These are phyloP conservation scores for Lentinula lateritia DNA, from an alignment of 768 basidiomycete genomes.

Conservation along the genomic window DNA sequence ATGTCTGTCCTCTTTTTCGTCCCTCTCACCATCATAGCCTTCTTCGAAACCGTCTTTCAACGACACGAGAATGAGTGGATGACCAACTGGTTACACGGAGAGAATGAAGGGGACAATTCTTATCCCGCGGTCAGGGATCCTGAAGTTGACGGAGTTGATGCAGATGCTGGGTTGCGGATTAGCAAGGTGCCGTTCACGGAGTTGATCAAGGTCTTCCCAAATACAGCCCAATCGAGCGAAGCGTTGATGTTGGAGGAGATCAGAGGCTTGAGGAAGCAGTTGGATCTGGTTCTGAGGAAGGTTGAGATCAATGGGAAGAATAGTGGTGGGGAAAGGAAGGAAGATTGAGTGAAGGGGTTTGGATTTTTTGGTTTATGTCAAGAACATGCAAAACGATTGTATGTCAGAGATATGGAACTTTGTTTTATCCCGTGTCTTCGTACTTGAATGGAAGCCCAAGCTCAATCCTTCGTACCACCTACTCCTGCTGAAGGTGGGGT, in stretches of 20 bases:
- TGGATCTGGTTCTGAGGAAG: constrained; percentile 31
- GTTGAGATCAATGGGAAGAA: constrained; percentile 20
- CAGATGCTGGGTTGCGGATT: constrained; percentile 54
- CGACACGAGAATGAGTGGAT: constrained; percentile 54
- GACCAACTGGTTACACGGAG: constrained; percentile 57
- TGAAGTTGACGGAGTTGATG: constrained; percentile 47
- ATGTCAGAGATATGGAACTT: too few relatives aligned
- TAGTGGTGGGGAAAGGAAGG: not conserved
- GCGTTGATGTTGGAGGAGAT: constrained; percentile 63
- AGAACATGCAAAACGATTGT: too few relatives aligned
- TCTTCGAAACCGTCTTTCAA: constrained; percentile 63
- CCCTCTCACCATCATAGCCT: constrained; percentile 67
- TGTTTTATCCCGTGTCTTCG: too few relatives aligned
- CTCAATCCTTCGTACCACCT: too few relatives aligned
- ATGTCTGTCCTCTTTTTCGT: constrained; percentile 82
- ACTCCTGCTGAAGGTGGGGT: too few relatives aligned
- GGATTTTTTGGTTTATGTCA: too few relatives aligned
- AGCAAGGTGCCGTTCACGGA: constrained; percentile 67
- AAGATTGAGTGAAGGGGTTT: not conserved
- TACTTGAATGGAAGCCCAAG: too few relatives aligned
- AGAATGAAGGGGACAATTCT: constrained; percentile 56
- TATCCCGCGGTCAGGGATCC: constrained; percentile 54
- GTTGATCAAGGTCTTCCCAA: constrained; percentile 66
- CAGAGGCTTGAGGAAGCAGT: constrained; percentile 42
- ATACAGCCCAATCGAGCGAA: constrained; percentile 73